Evolutionary conservation across 129 eudicot genomes (phyloP), one percentile per base, ranked within the genome.

Genomic region (Tagetes patula): DNA sequence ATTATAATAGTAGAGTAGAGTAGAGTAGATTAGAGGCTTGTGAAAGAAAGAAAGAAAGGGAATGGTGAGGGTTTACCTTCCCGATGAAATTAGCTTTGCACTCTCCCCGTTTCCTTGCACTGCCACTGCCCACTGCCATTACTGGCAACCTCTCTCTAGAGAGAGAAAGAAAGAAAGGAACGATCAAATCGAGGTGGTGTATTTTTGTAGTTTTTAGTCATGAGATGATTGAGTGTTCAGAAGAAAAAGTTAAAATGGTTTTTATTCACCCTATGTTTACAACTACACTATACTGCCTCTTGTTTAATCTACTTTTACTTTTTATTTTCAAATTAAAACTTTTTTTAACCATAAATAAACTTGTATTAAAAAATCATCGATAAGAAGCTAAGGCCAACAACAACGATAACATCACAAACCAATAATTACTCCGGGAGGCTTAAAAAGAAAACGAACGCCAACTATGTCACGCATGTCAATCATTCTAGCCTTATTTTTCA

Each of bases 81-180:
- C 97, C 97, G 66, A 88, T 88, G 97, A 84, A 82, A 20, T 20
- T 20, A 43, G 48, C 48, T 43, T 20, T 85, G 80, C 85, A 72
- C 91, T 80, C 86, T 75, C 87, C 65, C 85, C 73, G 81, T 84
- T 90, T 86, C 82, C 83, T 82, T 86, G 83, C 95, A 84, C 92
- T 87, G 90, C 85, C 81, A 85, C 27, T 20, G 27, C 27, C 27
- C 95, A 84, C 92, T 87, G 91, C 84, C 82, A 85, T 81, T 69
- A 79, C 88, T 83, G 84, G 86, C 79, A 62, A 83, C 13, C 83
- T 79, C 47, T 40, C 52, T 40, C 65, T 72, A 72, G 77, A 54
- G 77, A 73, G 40, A 73, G 46, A 42, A 58, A 41, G 55, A 58
- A 64, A 71, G 37, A 10, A 3, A 65, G 65, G 55, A 50, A 65